A percentile compares a stretch with the other conserved stretches of the same genome.
Evolutionary conservation across 2,329 filamentous ascomycete species (phyloP).

Genomic region (Fusarium devonianum): DNA sequence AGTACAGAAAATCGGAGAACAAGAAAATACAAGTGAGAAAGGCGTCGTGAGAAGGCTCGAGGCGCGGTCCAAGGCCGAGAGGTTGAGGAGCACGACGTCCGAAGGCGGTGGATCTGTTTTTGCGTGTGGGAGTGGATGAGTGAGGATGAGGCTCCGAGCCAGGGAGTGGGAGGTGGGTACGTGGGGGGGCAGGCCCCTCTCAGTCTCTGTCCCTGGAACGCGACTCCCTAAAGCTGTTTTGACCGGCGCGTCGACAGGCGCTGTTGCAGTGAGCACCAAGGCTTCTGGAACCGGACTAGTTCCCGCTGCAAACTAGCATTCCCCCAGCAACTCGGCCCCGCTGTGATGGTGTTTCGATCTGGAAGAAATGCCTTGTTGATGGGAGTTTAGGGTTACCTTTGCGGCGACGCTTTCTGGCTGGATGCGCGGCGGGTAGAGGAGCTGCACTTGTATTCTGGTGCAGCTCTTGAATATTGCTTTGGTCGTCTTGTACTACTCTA

Average conservation of each 20-base stretch:
- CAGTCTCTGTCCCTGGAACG: constrained; percentile 14
- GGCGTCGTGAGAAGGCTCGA: constrained; percentile 6
- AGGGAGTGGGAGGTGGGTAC: constrained; percentile 9
- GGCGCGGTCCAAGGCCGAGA: constrained; percentile 15
- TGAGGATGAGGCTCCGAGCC: not conserved
- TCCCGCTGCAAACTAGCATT: constrained; percentile 25
- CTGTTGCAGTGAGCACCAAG: constrained; percentile 17
- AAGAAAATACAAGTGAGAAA: constrained; percentile 10
- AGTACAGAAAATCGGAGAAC: constrained; percentile 2
- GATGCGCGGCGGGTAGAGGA: no score
- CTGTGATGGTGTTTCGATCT: no score
- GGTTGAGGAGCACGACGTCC: constrained; percentile 15
- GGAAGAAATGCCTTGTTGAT: no score
- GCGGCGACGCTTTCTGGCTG: no score
- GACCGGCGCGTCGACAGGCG: constrained; percentile 32
- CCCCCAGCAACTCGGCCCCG: constrained; percentile 36
- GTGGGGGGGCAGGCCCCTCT: constrained; percentile 6
- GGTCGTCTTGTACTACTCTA: no score
- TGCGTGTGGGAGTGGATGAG: constrained; percentile 7
- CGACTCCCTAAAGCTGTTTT: constrained; percentile 20
- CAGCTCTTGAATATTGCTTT: no score
- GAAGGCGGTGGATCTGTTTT: constrained; percentile 29
- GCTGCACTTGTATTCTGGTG: no score
- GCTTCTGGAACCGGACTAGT: constrained; percentile 24
- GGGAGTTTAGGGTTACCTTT: no score